These are phyloP conservation scores for Pythium diclinum DNA, from an alignment of 352 stramenopile species.

Conservation along the genomic window DNA sequence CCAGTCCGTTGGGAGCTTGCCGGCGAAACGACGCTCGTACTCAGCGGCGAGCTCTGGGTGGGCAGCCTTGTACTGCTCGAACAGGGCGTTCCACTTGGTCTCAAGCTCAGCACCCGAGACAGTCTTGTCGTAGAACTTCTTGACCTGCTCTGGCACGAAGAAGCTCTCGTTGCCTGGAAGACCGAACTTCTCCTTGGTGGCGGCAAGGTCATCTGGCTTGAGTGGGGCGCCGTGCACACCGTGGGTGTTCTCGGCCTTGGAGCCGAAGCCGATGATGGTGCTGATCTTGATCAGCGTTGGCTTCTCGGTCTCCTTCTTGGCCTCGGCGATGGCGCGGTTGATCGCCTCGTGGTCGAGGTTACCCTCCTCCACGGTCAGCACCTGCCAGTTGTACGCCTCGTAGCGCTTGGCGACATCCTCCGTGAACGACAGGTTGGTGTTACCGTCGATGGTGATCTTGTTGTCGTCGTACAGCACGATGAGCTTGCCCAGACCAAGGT, in stretches of 20 bases:
- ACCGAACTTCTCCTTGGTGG: conserved; percentile 90
- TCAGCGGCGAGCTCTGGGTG: conserved; percentile 94
- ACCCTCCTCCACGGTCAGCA: conserved; percentile 92
- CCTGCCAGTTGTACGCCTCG: conserved; percentile 98
- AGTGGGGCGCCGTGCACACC: conserved; percentile 96
- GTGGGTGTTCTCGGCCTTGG: conserved; percentile 91
- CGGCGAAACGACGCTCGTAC: conserved; percentile 92
- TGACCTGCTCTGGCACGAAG: conserved; percentile 92
- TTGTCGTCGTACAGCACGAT: conserved; percentile 99
- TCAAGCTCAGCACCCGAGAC: conserved; percentile 65
- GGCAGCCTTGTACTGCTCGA: conserved; percentile 87
- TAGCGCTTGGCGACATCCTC: conserved; percentile 98
- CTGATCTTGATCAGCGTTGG: conserved; percentile 99
- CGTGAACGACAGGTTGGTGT: conserved; percentile 95
- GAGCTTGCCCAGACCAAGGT: conserved; percentile 97
- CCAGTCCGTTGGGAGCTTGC: conserved; percentile 91
- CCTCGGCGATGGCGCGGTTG: conserved; percentile 90
- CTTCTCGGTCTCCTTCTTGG: conserved; percentile 94
- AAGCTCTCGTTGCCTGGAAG: conserved; percentile 93
- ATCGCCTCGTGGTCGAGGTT: conserved; percentile 93
- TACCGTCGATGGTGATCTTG: conserved; percentile 98
- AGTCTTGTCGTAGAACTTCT: conserved; percentile 89
- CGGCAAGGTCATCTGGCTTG: conserved; percentile 91
- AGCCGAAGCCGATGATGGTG: conserved; percentile 96
- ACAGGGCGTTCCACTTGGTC: conserved; percentile 90